These are phyloP conservation scores for Aspergillus sp. DNA, from an alignment of 2,329 filamentous ascomycete genomes.

Conservation along the genomic window DNA sequence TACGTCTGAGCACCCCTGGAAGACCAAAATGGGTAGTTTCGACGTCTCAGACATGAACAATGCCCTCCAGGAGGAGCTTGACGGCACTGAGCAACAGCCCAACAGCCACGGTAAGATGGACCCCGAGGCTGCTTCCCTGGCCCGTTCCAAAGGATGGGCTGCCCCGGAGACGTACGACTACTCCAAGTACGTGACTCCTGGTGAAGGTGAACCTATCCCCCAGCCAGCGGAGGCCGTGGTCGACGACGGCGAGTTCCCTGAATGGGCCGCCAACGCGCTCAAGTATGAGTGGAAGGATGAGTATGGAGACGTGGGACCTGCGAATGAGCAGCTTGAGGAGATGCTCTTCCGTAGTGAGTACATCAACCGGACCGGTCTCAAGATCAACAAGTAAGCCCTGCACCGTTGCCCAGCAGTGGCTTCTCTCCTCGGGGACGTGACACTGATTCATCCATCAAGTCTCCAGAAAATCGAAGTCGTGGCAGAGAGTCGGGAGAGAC, in stretches of 20 bases:
- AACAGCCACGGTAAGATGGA: slow-evolving; percentile 15
- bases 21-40: slow-evolving; percentile 13
- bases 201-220: not conserved
- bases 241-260: slow-evolving; percentile 17
- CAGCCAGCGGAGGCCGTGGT: slow-evolving; percentile 12
- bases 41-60: slow-evolving; percentile 13
- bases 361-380: slow-evolving; percentile 49
- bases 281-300: slow-evolving; percentile 82
- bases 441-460: slow-evolving; percentile 15
- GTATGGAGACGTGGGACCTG: slow-evolving; percentile 74
- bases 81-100: not conserved
- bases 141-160: slow-evolving; percentile 33
- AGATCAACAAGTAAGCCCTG: slow-evolving; percentile 52
- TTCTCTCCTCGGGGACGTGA: too few relatives aligned
- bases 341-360: slow-evolving; percentile 59
- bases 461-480: slow-evolving; percentile 44
- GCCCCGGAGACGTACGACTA: slow-evolving; percentile 33
- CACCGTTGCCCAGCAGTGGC: too few relatives aligned
- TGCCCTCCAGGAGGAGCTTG: slow-evolving; percentile 12
- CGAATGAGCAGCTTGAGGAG: slow-evolving; percentile 60
- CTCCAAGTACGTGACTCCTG: slow-evolving; percentile 16
- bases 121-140: slow-evolving; percentile 21
- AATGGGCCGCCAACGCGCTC: slow-evolving; percentile 50
- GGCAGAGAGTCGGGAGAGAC: slow-evolving; percentile 41
- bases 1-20: too few relatives aligned